Percentiles rank a stretch among this genome's conserved stretches.
phyloP scores from a whole-genome alignment of 148 eudicot genomes.

The Amaranthus palmeri region DNA sequence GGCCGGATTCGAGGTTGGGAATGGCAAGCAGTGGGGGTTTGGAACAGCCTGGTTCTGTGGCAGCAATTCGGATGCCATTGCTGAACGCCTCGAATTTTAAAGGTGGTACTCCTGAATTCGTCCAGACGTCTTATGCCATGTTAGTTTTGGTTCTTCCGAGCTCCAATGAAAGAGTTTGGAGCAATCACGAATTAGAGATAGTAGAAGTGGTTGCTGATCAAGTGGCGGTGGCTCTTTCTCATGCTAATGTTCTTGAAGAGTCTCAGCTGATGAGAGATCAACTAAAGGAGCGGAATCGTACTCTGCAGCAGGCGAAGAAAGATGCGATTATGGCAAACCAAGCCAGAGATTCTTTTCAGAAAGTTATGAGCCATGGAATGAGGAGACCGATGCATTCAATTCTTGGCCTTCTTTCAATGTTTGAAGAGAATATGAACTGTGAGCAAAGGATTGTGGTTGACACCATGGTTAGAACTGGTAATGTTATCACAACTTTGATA shows the following conservation, averaged over 20 bases:
- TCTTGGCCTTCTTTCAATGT: slow-evolving; percentile 62
- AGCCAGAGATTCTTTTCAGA: slow-evolving; percentile 69
- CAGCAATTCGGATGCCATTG: slow-evolving; percentile 87
- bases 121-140: slow-evolving; percentile 70
- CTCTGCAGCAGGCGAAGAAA: slow-evolving; percentile 56
- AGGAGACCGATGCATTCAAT: slow-evolving; percentile 83
- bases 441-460: slow-evolving; percentile 53
- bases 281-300: slow-evolving; percentile 65
- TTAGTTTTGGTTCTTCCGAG: slow-evolving; percentile 68
- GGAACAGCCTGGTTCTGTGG: slow-evolving; percentile 57
- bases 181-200: slow-evolving; percentile 63
- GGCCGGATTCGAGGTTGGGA: slow-evolving; percentile 54
- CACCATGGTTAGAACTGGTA: slow-evolving; percentile 67
- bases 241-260: slow-evolving; percentile 82
- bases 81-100: slow-evolving; percentile 67
- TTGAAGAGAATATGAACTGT: slow-evolving; percentile 41
- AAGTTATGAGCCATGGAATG: slow-evolving; percentile 78
- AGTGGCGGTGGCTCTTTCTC: slow-evolving; percentile 93
- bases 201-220: slow-evolving; percentile 81
- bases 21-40: slow-evolving; percentile 49
- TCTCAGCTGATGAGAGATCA: slow-evolving; percentile 67
- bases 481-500: slow-evolving; percentile 62
- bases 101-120: slow-evolving; percentile 77
- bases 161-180: slow-evolving; percentile 48
- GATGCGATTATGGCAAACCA: slow-evolving; percentile 82